A percentile compares a stretch with the other conserved stretches of the same genome.
Conservation (phyloP, 805 yeast species). For the Dipodascus geniculatus region DNA sequence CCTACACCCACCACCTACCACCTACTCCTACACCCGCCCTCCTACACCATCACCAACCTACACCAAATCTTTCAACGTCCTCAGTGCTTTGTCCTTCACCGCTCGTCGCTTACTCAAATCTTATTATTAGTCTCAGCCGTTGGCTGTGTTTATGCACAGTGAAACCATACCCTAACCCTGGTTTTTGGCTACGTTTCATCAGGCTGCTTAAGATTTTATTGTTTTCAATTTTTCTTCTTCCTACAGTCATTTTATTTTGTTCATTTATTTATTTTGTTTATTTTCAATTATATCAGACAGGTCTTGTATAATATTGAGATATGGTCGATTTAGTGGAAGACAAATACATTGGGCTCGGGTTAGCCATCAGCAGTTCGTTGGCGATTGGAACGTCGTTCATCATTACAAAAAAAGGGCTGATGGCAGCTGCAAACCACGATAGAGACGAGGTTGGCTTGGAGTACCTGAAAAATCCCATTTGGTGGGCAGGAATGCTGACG, state of each 20-base stretch:
- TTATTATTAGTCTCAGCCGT: too few species aligned
- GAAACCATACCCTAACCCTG: not conserved
- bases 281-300: not conserved
- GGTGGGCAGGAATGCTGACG: slow-evolving; percentile 90
- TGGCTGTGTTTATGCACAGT: too few species aligned
- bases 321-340: slow-evolving; percentile 42
- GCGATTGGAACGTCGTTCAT: slow-evolving; percentile 89
- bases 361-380: slow-evolving; percentile 76
- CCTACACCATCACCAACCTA: too few species aligned
- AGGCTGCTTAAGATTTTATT: not conserved
- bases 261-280: not conserved
- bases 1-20: too few species aligned
- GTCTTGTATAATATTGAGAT: not conserved
- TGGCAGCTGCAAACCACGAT: slow-evolving; percentile 51
- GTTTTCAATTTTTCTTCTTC: not conserved
- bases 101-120: too few species aligned
- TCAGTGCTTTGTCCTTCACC: too few species aligned
- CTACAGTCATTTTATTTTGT: not conserved
- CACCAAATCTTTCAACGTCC: not conserved
- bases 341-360: slow-evolving; percentile 77
- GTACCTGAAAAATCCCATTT: slow-evolving; percentile 71
- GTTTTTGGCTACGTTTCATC: not conserved
- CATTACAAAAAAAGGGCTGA: slow-evolving; percentile 76
- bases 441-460: slow-evolving; percentile 62
- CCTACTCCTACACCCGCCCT: too few species aligned